These are phyloP conservation scores for Beta lomatogona DNA, from an alignment of 179 eudicot species.

Conservation along the genomic window DNA sequence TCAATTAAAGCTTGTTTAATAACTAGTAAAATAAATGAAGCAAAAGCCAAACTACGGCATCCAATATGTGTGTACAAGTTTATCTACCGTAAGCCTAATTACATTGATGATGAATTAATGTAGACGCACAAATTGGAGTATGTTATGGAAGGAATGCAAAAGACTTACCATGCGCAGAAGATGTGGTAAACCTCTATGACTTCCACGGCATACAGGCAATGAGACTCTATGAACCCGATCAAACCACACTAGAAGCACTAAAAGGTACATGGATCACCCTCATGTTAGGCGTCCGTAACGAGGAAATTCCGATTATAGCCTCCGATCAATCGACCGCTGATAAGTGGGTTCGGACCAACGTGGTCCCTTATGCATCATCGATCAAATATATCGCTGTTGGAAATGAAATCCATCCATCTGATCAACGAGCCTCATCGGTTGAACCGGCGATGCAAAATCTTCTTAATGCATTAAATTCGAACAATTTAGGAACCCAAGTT, in stretches of 20 bases:
- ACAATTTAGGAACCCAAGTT: slow-evolving; percentile 34
- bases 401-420: slow-evolving; percentile 44
- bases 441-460: slow-evolving; percentile 54
- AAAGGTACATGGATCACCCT: slow-evolving; percentile 45
- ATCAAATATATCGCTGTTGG: slow-evolving; percentile 59
- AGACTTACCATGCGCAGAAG: slow-evolving; percentile 45
- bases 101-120: neutral
- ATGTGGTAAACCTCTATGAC: slow-evolving; percentile 43
- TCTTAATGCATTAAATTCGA: slow-evolving; percentile 31
- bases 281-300: slow-evolving; percentile 45
- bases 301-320: slow-evolving; percentile 23
- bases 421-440: slow-evolving; percentile 26
- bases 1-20: too few species aligned
- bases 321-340: slow-evolving; percentile 33
- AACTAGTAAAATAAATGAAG: too few species aligned
- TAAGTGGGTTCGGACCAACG: slow-evolving; percentile 47
- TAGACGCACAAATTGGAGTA: slow-evolving; percentile 25
- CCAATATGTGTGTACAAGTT: too few species aligned
- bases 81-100: neutral
- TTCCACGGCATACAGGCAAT: slow-evolving; percentile 39
- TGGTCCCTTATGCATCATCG: slow-evolving; percentile 34
- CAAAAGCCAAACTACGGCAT: too few species aligned
- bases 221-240: slow-evolving; percentile 50
- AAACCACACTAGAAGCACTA: slow-evolving; percentile 42
- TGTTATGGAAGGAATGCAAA: slow-evolving; percentile 26